Percentiles rank a stretch among this genome's conserved stretches.
Conservation (phyloP, 306 rosid species). For the Inga oerstediana region DNA sequence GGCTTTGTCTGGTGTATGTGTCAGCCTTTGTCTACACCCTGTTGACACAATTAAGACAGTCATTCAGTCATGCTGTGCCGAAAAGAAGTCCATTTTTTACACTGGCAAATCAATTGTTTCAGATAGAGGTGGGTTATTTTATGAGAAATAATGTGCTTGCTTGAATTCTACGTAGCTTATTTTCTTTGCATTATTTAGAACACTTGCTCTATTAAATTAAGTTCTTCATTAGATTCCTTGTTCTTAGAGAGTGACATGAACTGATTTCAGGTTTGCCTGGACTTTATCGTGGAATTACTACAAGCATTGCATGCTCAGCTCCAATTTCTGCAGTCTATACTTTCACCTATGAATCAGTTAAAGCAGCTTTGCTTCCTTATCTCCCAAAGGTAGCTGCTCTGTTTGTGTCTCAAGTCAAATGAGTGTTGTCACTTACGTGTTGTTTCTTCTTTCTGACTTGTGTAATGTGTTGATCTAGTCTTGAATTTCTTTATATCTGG, state of each 20-base stretch:
- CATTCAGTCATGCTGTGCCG: conserved; percentile 69
- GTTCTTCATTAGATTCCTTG: conserved; percentile 19
- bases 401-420: conserved; percentile 21
- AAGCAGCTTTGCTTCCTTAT: conserved; percentile 84
- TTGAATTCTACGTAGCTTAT: conserved; percentile 21
- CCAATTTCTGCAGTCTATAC: conserved; percentile 95
- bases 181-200: conserved; percentile 23
- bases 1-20: conserved; percentile 90
- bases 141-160: conserved; percentile 13
- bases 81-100: conserved; percentile 72
- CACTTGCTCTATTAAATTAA: conserved; percentile 28
- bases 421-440: conserved; percentile 22
- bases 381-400: conserved; percentile 65
- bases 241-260: conserved; percentile 30
- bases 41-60: conserved; percentile 95
- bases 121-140: conserved; percentile 73
- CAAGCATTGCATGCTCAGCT: conserved; percentile 87
- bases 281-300: conserved; percentile 88
- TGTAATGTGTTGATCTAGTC: conserved; percentile 14
- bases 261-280: conserved; percentile 80
- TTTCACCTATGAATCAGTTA: conserved; percentile 89
- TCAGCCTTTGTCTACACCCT: conserved; percentile 93
- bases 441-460: conserved; percentile 13
- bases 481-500: conserved; percentile 13
- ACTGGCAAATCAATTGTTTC: conserved; percentile 86